phyloP scores from a whole-genome alignment of 106 monocot genomes.

The Chionographis japonica region DNA sequence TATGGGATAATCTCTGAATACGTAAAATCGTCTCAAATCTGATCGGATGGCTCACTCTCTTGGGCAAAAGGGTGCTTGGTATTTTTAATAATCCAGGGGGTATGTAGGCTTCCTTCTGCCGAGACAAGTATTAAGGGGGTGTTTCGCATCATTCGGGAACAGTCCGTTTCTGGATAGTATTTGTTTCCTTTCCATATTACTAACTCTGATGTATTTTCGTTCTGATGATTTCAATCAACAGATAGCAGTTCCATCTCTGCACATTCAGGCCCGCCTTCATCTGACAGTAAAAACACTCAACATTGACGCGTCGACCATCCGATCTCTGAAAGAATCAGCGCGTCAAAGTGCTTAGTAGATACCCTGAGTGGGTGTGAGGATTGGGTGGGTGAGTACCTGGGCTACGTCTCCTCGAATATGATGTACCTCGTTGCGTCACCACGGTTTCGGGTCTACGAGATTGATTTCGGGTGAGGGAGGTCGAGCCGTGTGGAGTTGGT shows the following conservation, averaged over 20 bases:
- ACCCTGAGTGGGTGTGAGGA: constrained; percentile 2
- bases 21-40: no score
- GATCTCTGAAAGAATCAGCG: constrained; percentile 10
- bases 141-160: no score
- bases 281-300: constrained; percentile 27
- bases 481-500: constrained; percentile 17
- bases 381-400: not conserved
- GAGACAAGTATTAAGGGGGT: no score
- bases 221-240: not conserved
- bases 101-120: no score
- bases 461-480: constrained; percentile 35
- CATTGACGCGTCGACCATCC: constrained; percentile 3
- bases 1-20: no score
- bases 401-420: not conserved
- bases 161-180: no score
- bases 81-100: no score
- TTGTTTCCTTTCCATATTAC: not conserved
- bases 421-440: constrained; percentile 14
- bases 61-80: no score
- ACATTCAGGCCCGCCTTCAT: constrained; percentile 7
- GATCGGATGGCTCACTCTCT: no score
- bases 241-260: not conserved
- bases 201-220: not conserved
- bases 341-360: not conserved
- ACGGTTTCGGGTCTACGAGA: constrained; percentile 15